phyloP scores from a whole-genome alignment of 225 moss, liverwort and hornwort species.

The Ulota crispa region DNA sequence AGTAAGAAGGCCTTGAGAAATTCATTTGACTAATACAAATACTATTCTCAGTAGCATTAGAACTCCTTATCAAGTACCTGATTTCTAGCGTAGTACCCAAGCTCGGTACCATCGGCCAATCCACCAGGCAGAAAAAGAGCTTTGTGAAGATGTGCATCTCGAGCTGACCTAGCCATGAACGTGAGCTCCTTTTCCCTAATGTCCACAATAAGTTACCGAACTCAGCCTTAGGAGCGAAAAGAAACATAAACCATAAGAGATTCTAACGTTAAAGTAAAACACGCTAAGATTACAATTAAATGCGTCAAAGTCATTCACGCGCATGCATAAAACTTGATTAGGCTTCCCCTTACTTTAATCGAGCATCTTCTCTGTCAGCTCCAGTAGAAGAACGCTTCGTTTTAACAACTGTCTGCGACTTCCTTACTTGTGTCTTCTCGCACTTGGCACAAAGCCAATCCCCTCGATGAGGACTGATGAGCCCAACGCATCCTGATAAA shows the following conservation, averaged over 20 bases:
- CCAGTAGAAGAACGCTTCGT: constrained; percentile 35
- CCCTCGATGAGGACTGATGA: constrained; percentile 29
- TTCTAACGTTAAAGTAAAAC: background rate
- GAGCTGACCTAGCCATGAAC: constrained; percentile 37
- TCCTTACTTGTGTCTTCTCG: constrained; percentile 42
- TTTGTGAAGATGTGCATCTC: constrained; percentile 55
- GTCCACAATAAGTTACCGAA: constrained; percentile 11
- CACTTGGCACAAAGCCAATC: constrained; percentile 51
- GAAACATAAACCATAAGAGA: background rate
- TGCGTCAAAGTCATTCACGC: background rate
- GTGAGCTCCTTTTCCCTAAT: constrained; percentile 43
- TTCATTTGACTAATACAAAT: background rate
- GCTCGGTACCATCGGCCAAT: constrained; percentile 54
- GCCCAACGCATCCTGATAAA: constrained; percentile 41
- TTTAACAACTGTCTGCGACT: constrained; percentile 30
- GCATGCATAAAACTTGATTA: background rate
- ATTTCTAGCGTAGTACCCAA: constrained; percentile 52
- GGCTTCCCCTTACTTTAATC: constrained; percentile 31
- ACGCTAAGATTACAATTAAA: background rate
- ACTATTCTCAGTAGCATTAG: background rate
- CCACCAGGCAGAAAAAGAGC: constrained; percentile 56
- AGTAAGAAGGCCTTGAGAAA: constrained; percentile 11
- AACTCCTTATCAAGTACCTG: constrained; percentile 38
- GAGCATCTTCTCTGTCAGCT: constrained; percentile 46
- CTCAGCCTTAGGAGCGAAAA: background rate